A percentile compares a stretch with the other conserved stretches of the same genome.
phyloP scores from a whole-genome alignment of 2,329 filamentous ascomycete genomes.

The Monosporascus sp. region DNA sequence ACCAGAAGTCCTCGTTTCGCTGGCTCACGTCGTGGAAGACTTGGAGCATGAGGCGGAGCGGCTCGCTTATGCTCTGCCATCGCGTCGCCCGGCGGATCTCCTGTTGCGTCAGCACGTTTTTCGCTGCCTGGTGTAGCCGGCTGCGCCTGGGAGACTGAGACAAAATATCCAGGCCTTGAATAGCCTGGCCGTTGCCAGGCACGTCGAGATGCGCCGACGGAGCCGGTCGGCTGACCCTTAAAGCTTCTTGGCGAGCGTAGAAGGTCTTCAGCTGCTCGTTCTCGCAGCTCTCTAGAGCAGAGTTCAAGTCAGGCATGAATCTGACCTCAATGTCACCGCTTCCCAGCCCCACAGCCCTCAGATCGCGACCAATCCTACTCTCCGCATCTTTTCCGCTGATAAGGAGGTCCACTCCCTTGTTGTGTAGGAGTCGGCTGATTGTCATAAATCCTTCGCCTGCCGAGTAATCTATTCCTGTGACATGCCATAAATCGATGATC shows the following conservation, averaged over 20 bases:
- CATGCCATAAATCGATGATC: slow-evolving; percentile 81
- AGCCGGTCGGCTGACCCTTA: slow-evolving; percentile 40
- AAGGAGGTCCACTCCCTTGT: slow-evolving; percentile 73
- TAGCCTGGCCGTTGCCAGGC: slow-evolving; percentile 32
- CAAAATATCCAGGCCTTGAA: slow-evolving; percentile 32
- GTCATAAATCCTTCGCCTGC: slow-evolving; percentile 92
- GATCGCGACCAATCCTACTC: slow-evolving; percentile 68
- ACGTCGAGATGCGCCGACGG: slow-evolving; percentile 44
- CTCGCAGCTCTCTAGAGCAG: slow-evolving; percentile 88
- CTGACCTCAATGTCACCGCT: slow-evolving; percentile 68
- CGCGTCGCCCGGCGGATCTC: slow-evolving; percentile 56
- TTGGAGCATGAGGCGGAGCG: slow-evolving; percentile 84
- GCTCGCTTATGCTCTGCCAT: slow-evolving; percentile 86
- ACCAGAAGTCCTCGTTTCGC: slow-evolving; percentile 95
- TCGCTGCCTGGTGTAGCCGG: slow-evolving; percentile 74
- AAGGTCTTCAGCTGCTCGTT: slow-evolving; percentile 85
- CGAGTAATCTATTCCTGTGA: slow-evolving; percentile 92
- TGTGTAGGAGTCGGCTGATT: slow-evolving; percentile 76
- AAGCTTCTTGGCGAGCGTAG: slow-evolving; percentile 63
- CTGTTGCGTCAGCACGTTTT: slow-evolving; percentile 64
- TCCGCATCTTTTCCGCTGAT: slow-evolving; percentile 77
- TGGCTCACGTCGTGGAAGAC: slow-evolving; percentile 87
- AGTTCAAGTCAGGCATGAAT: slow-evolving; percentile 86
- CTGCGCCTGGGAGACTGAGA: slow-evolving; percentile 77
- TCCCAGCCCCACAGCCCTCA: slow-evolving; percentile 79